These are phyloP conservation scores for Apiotrichum sp. DNA, from an alignment of 1,284 basidiomycete genomes.

Conservation along the genomic window DNA sequence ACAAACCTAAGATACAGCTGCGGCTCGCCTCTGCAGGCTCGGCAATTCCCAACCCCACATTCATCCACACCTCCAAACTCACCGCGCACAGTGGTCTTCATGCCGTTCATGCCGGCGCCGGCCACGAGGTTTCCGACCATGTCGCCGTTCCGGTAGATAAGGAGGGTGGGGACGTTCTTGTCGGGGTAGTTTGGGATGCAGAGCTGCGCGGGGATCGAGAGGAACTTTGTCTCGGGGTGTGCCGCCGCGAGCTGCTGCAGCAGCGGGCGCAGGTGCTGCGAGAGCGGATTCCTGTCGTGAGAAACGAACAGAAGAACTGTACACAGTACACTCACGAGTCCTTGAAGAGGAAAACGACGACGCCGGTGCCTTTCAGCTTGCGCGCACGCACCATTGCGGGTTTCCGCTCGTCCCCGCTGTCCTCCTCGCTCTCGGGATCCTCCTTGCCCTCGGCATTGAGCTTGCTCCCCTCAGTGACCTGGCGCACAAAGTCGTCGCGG, in stretches of 20 bases:
- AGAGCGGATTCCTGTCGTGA: conserved; percentile 61
- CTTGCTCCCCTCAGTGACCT: conserved; percentile 89
- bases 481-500: conserved; percentile 86
- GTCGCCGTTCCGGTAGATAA: conserved; percentile 87
- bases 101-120: conserved; percentile 55
- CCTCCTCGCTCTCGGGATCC: conserved; percentile 38
- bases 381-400: conserved; percentile 18
- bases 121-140: conserved; percentile 79
- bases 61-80: conserved; percentile 15
- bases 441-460: conserved; percentile 58
- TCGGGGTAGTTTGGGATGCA: conserved; percentile 96
- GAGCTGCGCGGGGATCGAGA: conserved; percentile 89
- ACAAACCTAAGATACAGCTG: no score
- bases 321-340: conserved; percentile 46
- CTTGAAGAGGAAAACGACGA: conserved; percentile 55
- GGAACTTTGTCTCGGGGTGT: conserved; percentile 89
- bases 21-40: no score
- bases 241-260: conserved; percentile 67
- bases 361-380: conserved; percentile 50
- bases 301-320: not conserved
- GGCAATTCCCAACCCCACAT: not conserved
- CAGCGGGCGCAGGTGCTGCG: conserved; percentile 67
- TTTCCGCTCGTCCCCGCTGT: conserved; percentile 31
- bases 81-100: conserved; percentile 78
- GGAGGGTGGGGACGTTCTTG: conserved; percentile 80